These are phyloP conservation scores for Spergularia marina DNA, from an alignment of 148 eudicot genomes.

Conservation along the genomic window DNA sequence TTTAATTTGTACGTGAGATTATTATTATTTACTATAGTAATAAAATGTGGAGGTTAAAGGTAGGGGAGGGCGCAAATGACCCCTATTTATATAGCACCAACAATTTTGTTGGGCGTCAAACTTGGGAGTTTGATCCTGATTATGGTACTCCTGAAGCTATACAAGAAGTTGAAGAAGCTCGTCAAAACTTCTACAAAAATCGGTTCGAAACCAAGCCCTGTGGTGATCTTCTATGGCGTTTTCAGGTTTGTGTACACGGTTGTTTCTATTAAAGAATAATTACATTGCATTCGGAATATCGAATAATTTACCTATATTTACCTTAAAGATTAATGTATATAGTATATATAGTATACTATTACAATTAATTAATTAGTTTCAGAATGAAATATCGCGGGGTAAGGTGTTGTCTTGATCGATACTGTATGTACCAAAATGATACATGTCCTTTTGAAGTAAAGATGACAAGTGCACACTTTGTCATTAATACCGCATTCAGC, in stretches of 20 bases:
- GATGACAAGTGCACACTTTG: no score
- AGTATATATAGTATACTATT: no score
- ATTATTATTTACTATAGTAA: background rate
- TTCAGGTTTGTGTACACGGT: conserved; percentile 32
- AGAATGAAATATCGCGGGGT: no score
- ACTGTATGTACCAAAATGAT: no score
- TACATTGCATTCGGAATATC: no score
- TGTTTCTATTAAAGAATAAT: no score
- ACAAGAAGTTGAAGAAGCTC: conserved; percentile 42
- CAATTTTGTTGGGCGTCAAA: conserved; percentile 42
- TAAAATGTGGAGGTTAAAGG: conserved; percentile 50
- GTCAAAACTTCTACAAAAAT: conserved; percentile 32
- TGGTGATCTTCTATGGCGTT: conserved; percentile 41
- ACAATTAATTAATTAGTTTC: no score
- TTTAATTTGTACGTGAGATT: background rate
- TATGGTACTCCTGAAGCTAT: conserved; percentile 39
- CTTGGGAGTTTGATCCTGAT: conserved; percentile 53
- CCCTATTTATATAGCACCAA: conserved; percentile 41
- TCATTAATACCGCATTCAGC: no score
- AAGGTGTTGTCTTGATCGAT: no score
- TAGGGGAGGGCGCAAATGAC: conserved; percentile 35
- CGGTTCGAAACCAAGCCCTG: conserved; percentile 31
- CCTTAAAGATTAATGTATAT: no score
- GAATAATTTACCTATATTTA: no score
- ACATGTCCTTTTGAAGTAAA: no score